Evolutionary conservation across 768 basidiomycete species (phyloP), one percentile per base, ranked within the genome.

Genomic region (Amanita exitialis): DNA sequence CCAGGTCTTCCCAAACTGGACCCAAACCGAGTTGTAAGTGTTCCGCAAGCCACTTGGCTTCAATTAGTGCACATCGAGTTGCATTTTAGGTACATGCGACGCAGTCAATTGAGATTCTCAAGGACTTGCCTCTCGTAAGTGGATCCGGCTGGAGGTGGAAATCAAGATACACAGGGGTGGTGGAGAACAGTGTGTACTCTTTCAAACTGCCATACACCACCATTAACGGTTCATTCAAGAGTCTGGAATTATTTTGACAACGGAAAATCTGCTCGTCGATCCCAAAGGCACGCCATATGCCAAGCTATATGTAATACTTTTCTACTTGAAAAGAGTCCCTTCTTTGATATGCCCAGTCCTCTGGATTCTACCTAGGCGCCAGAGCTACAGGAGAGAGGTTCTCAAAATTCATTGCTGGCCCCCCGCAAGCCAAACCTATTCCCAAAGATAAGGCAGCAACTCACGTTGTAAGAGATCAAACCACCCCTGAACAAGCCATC

Each of bases 81-180:
- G 18, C 18, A 28, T n/a, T 49, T 13, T 34, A 89, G 84, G 82
- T 90, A 3, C 90, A 93, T 59, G 90, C 70, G 4, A 79, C 80
- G 9, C 89, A 91, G 62, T 80, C 79, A 6, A 86, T 93, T 52
- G 80, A 92, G 64, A 75, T 90, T 25, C 61, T 93, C 53, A 86
- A 81, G 62, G 78, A 82, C n/a, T 69, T 94, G 44, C 90, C 90
- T 0, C 63, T 75, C 0, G 82, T 79, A 30, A 85, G 83, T 54
- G 89, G 89, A 7, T 69, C 77, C 2, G 91, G 88, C 6, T 94
- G 90, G 90, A 84, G 72, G 52, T 72, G 83, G 61, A 81, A 76
- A 57, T 71, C 71, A 53, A 74, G 81, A 51, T 73, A 89, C 44
- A 76, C 77, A 1, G 86, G 80, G 27, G 72, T 92, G 18, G 77